Conservation (phyloP, 495 filamentous ascomycete species). For the Aspergillus bertholletiae region DNA sequence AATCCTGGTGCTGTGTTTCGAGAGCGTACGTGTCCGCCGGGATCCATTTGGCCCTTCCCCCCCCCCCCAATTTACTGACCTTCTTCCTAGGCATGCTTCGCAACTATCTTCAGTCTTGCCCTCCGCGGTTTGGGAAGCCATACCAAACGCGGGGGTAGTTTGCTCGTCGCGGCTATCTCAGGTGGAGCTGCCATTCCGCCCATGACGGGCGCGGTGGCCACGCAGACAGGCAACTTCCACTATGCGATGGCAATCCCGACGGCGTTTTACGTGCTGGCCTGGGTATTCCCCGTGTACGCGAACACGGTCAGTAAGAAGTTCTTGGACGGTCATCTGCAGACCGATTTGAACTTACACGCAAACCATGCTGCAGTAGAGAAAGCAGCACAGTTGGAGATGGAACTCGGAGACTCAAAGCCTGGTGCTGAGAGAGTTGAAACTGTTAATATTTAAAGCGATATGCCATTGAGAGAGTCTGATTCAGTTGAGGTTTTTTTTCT, state of each 20-base stretch:
- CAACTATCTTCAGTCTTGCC: constrained; percentile 65
- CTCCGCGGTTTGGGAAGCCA: constrained; percentile 67
- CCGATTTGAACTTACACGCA: not conserved
- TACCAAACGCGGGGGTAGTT: constrained; percentile 66
- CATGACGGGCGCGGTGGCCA: constrained; percentile 45
- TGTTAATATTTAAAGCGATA: too few species aligned
- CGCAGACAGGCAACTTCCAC: not conserved
- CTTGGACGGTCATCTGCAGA: not conserved
- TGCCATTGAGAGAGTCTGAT: too few species aligned
- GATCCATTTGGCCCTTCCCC: not conserved
- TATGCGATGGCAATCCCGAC: not conserved
- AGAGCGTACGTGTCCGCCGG: constrained; percentile 36
- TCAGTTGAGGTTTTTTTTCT: too few species aligned
- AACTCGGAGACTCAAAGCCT: too few species aligned
- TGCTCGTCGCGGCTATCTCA: constrained; percentile 61
- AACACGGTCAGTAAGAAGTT: not conserved
- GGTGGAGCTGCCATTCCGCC: constrained; percentile 68
- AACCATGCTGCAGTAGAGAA: too few species aligned
- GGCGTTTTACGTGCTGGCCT: constrained; percentile 1
- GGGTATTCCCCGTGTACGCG: too few species aligned
- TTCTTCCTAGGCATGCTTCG: constrained; percentile 52
- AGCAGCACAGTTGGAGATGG: too few species aligned
- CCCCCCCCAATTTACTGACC: not conserved
- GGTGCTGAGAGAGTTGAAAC: too few species aligned
- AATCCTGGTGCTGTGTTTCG: constrained; percentile 65